Evolutionary conservation across 345 rosid genomes (phyloP).

Genomic region (Gynandropsis gynandra): DNA sequence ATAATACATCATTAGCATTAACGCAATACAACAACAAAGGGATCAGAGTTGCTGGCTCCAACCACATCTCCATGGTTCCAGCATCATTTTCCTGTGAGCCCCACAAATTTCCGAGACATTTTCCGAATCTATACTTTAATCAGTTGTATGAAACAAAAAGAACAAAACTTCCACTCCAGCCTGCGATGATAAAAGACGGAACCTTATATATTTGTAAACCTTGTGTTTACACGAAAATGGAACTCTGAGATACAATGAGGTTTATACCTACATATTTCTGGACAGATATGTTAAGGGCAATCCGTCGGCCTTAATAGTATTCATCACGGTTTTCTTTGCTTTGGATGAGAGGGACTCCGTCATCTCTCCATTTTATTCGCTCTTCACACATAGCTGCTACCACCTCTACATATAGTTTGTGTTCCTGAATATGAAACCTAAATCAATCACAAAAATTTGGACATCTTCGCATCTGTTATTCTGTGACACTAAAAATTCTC

Average conservation of each 20-base stretch:
- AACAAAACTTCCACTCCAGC: constrained; percentile 13
- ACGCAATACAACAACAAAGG: constrained; percentile 14
- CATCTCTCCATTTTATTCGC: constrained; percentile 73
- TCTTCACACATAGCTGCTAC: constrained; percentile 59
- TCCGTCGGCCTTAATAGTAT: constrained; percentile 31
- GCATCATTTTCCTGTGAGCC: not conserved
- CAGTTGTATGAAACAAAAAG: too few relatives aligned
- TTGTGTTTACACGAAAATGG: too few relatives aligned
- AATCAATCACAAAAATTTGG: too few relatives aligned
- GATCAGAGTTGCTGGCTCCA: not conserved
- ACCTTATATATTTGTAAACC: too few relatives aligned
- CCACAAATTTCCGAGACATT: constrained; percentile 9
- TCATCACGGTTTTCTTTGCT: constrained; percentile 45
- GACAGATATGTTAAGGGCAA: too few relatives aligned
- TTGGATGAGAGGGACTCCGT: constrained; percentile 69
- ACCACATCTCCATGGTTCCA: not conserved
- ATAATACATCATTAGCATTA: constrained; percentile 8
- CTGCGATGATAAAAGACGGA: not conserved
- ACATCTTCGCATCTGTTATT: not conserved
- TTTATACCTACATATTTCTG: not conserved
- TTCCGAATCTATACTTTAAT: constrained; percentile 2
- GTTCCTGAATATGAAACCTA: constrained; percentile 44
- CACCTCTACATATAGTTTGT: constrained; percentile 65
- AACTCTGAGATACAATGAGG: constrained; percentile 7
- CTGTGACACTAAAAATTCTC: constrained; percentile 9